Base-by-base conservation (phyloP, 805 yeast genomes). In the Candida saitoana region DNA sequence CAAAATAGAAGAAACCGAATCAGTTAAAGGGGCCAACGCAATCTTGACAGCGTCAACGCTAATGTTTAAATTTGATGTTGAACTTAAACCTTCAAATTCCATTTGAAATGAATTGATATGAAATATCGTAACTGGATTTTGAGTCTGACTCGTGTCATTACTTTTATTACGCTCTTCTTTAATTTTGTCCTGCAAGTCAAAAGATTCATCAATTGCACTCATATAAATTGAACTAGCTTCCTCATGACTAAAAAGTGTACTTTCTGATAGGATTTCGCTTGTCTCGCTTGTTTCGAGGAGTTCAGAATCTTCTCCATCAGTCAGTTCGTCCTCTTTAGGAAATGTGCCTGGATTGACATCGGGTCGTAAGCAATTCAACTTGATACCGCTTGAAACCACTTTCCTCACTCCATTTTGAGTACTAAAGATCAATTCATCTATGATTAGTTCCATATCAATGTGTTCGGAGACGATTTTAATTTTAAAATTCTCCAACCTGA, bases 211-310 rank as follows among this genome's bases (percentile, higher is more conserved):
- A 8, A 83, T 69, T 2, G 96, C 95, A 60, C 95, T 86, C 90
- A 86, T 80, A 55, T 85, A 87, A 15, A 87, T 73, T 2, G 89
- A 80, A 36, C 79, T 73, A 1, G 87, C 84, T 42, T 82, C 84
- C 39, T 76, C 80, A 41, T 78, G 82, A 1, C 91, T 79, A 54
- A 81, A 82, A 29, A 80, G 66, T 63, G 78, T 73, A 51, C 88
- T 82, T 29, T 73, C 74, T 57, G 72, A 57, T 43, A 81, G 54
- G n/a, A 77, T 69, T 20, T 65, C 71, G 25, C 65, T 65, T n/a
- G 58, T 67, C 16, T 66, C 67, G 25, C 65, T 65, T n/a, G 58
- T 67, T 17, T 66, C 67, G 11, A 55, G 65, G 20, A 55, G 50
- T 9, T 54, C 60, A 29, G 54, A 52, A n/a, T 52, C 52, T 9